Percentiles rank a stretch among this genome's conserved stretches.
phyloP scores from a whole-genome alignment of 1,139 yeast species.

The Diutina ranongensis region DNA sequence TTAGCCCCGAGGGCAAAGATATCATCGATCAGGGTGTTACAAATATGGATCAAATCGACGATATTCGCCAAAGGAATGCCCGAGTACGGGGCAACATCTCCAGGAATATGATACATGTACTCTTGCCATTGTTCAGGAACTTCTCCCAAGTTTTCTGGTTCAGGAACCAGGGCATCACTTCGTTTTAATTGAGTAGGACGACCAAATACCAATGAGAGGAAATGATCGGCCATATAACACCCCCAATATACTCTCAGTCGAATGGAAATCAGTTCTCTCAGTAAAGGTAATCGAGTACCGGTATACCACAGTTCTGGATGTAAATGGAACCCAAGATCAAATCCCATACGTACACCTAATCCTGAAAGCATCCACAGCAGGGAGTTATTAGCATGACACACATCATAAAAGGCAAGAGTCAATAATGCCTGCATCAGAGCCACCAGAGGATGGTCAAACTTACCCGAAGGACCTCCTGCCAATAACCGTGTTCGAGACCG shows the following conservation, averaged over 20 bases:
- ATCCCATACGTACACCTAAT: conserved; percentile 12
- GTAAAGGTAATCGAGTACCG: conserved; percentile 5
- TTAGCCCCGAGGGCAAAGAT: conserved; percentile 23
- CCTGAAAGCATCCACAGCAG: conserved; percentile 12
- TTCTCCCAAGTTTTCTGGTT: conserved; percentile 50
- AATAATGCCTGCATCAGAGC: conserved; percentile 11
- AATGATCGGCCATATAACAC: conserved; percentile 10
- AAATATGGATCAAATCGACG: conserved; percentile 38
- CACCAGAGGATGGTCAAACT: conserved; percentile 10
- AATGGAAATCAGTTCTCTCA: conserved; percentile 7
- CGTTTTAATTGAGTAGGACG: conserved; percentile 36
- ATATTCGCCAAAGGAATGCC: conserved; percentile 34
- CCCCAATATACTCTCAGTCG: conserved; percentile 12
- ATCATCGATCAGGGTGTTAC: conserved; percentile 44
- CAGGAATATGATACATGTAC: conserved; percentile 22
- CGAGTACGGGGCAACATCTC: conserved; percentile 8
- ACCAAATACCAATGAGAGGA: conserved; percentile 11
- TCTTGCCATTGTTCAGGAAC: conserved; percentile 41
- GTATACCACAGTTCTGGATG: conserved; percentile 11
- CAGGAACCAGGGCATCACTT: conserved; percentile 50
- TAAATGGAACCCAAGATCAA: conserved; percentile 11
- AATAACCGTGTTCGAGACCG: conserved; percentile 9
- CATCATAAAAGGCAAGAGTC: conserved; percentile 10
- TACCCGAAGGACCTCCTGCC: conserved; percentile 6
- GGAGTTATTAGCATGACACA: conserved; percentile 12